Conservation (phyloP, 1,139 yeast genomes). For the Pichia sp. region DNA sequence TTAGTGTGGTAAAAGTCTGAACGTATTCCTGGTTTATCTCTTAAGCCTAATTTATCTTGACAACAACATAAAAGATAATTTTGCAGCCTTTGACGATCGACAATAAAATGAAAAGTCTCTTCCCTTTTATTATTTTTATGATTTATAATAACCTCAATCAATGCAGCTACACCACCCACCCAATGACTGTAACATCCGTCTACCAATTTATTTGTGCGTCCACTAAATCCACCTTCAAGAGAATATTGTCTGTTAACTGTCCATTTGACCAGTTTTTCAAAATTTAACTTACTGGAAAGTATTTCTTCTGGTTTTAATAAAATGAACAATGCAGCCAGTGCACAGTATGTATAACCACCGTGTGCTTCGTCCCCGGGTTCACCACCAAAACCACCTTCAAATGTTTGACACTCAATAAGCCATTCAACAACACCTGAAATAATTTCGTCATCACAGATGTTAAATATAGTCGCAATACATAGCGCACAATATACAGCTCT, state of each 20-base stretch:
- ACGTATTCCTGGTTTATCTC: constrained; percentile 78
- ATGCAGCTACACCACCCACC: constrained; percentile 76
- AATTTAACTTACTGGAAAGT: constrained; percentile 24
- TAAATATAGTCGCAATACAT: constrained; percentile 62
- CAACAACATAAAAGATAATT: constrained; percentile 71
- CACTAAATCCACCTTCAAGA: constrained; percentile 80
- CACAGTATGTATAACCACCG: constrained; percentile 94
- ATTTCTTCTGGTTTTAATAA: constrained; percentile 33
- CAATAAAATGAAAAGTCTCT: constrained; percentile 26
- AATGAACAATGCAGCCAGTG: constrained; percentile 62
- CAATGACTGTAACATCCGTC: constrained; percentile 96
- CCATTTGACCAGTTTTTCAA: constrained; percentile 55
- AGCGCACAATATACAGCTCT: constrained; percentile 85
- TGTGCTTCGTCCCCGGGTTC: constrained; percentile 84
- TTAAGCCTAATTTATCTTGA: constrained; percentile 56
- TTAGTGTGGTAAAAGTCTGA: constrained; percentile 91
- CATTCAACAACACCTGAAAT: constrained; percentile 48
- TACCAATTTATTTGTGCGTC: constrained; percentile 86
- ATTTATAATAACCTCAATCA: constrained; percentile 48
- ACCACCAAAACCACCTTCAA: constrained; percentile 94
- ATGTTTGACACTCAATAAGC: constrained; percentile 73
- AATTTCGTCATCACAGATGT: constrained; percentile 59
- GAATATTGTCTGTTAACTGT: constrained; percentile 57
- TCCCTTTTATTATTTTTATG: constrained; percentile 7
- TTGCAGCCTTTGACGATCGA: constrained; percentile 50